These are phyloP conservation scores for Linnemannia elongata DNA, from an alignment of 192 early-diverging fungal genomes.

Conservation along the genomic window DNA sequence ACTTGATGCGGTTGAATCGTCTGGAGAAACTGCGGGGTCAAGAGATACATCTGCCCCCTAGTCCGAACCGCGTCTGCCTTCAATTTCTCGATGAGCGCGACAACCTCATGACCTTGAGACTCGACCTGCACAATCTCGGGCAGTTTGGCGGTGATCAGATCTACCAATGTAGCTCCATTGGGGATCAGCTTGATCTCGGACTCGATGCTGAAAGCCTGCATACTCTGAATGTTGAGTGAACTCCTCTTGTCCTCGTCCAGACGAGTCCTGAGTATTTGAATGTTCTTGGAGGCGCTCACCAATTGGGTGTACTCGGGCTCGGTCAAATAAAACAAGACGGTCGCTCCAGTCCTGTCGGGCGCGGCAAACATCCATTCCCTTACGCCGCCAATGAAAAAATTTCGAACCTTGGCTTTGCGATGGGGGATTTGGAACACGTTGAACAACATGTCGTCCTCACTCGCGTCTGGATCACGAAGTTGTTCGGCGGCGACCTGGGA, in stretches of 20 bases:
- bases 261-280: constrained; percentile 7
- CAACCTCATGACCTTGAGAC: background rate
- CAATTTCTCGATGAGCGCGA: background rate
- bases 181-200: background rate
- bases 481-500: background rate
- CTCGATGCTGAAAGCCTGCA: background rate
- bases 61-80: background rate
- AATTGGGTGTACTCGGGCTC: background rate
- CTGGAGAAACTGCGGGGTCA: constrained; percentile 17
- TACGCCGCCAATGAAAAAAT: background rate
- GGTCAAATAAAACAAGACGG: background rate
- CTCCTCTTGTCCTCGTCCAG: background rate
- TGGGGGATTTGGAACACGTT: background rate
- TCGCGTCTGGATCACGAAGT: constrained; percentile 2
- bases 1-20: constrained; percentile 1
- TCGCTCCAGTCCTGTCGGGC: background rate
- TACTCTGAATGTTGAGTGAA: background rate
- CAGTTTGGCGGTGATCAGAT: background rate
- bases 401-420: constrained; percentile 2
- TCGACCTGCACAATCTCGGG: constrained; percentile 6
- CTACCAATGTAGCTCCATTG: constrained; percentile 4
- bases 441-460: background rate
- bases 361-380: background rate
- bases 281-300: constrained; percentile 8
- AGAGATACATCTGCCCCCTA: background rate